These are phyloP conservation scores for Volvox reticuliferus DNA, from an alignment of 139 green algal species.

Conservation along the genomic window DNA sequence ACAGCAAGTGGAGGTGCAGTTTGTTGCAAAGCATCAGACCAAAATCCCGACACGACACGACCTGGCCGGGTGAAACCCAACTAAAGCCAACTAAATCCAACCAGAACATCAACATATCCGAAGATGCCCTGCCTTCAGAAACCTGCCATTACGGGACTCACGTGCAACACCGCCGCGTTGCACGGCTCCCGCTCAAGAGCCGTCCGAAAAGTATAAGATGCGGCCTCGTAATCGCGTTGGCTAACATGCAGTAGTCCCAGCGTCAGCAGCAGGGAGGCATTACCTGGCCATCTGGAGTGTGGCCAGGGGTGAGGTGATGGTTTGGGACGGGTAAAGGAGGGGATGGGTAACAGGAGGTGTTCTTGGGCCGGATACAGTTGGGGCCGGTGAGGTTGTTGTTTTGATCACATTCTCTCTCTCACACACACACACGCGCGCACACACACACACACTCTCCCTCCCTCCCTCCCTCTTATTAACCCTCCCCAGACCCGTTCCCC, in stretches of 20 bases:
- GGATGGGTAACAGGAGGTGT: neutral
- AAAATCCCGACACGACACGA: too few relatives aligned
- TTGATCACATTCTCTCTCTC: neutral
- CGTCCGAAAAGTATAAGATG: slow-evolving; percentile 25
- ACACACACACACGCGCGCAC: neutral
- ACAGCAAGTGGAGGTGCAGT: too few relatives aligned
- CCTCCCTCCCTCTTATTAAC: neutral
- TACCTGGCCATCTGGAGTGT: slow-evolving; percentile 32
- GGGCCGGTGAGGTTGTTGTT: too few relatives aligned
- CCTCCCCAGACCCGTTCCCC: too few relatives aligned
- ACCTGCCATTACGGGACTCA: neutral
- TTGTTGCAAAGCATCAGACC: too few relatives aligned
- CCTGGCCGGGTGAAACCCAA: too few relatives aligned
- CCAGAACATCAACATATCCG: too few relatives aligned
- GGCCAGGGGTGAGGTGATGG: too few relatives aligned
- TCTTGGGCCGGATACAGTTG: too few relatives aligned
- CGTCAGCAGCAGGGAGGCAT: slow-evolving; percentile 42
- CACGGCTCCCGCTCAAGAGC: slow-evolving; percentile 28
- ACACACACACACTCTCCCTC: neutral
- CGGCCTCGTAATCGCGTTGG: neutral
- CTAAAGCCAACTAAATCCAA: too few relatives aligned
- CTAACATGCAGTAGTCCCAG: neutral
- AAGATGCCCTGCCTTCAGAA: too few relatives aligned
- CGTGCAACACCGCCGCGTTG: slow-evolving; percentile 54
- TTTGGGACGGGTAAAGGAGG: neutral